Evolutionary conservation across 2,329 filamentous ascomycete genomes (phyloP).

Genomic region (Penicillium brevicompactum): DNA sequence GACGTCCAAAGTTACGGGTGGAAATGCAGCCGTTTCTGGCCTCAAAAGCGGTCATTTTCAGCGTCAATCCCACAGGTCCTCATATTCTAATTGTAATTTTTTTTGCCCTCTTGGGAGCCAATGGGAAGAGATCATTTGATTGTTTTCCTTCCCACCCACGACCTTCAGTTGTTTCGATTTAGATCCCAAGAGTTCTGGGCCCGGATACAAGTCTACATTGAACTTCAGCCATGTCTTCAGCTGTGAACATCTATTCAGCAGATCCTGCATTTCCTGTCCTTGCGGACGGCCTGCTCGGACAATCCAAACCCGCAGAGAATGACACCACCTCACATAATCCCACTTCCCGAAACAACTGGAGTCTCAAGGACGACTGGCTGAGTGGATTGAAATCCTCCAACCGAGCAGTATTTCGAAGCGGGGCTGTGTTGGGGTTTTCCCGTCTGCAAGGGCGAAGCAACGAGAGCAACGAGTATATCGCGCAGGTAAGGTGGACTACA

Average conservation of each 20-base stretch:
- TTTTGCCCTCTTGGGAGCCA: too few species aligned
- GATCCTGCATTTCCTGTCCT: slow-evolving; percentile 35
- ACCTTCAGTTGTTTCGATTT: not conserved
- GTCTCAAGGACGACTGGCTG: slow-evolving; percentile 27
- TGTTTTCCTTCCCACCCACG: not conserved
- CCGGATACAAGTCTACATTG: not conserved
- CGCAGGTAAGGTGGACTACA: slow-evolving; percentile 26
- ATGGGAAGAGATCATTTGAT: too few species aligned
- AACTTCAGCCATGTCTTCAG: slow-evolving; percentile 15
- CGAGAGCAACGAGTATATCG: slow-evolving; percentile 31
- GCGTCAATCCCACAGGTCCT: slow-evolving; percentile 22
- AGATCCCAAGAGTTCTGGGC: not conserved
- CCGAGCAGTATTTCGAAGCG: slow-evolving; percentile 28
- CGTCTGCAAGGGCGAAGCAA: slow-evolving; percentile 24
- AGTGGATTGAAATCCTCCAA: slow-evolving; percentile 18
- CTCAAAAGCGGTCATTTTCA: slow-evolving; percentile 22
- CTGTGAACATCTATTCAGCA: slow-evolving; percentile 25
- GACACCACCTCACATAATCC: not conserved
- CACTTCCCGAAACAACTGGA: slow-evolving; percentile 23
- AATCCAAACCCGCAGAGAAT: not conserved
- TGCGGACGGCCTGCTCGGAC: slow-evolving; percentile 32
- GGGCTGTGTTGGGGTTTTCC: slow-evolving; percentile 38
- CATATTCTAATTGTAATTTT: slow-evolving; percentile 20
- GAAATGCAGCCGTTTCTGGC: slow-evolving; percentile 24
- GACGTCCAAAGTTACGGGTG: slow-evolving; percentile 19